A percentile compares a stretch with the other conserved stretches of the same genome.
Evolutionary conservation across 352 stramenopile species (phyloP).

Genomic region (Pythium guiyangense): DNA sequence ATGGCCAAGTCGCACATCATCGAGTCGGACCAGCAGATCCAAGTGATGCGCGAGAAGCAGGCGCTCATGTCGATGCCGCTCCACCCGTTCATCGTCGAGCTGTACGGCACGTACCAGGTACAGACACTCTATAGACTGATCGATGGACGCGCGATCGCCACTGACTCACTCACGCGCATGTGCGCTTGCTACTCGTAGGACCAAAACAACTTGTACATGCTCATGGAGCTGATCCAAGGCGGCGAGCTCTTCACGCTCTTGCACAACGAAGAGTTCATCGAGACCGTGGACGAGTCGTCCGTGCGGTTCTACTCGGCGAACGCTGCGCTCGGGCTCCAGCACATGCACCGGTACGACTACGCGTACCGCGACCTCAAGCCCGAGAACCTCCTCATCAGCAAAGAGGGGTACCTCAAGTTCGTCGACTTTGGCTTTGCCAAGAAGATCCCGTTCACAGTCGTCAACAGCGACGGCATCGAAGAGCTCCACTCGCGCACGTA

Average conservation of each 20-base stretch:
- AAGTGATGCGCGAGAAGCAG: conserved; percentile 91
- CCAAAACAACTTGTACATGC: conserved; percentile 90
- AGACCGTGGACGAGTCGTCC: conserved; percentile 73
- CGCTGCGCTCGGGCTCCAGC: conserved; percentile 82
- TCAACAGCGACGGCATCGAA: conserved; percentile 62
- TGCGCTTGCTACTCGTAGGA: conserved; percentile 46
- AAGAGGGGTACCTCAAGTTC: conserved; percentile 90
- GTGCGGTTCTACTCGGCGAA: conserved; percentile 89
- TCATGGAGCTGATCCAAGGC: conserved; percentile 92
- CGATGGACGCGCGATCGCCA: too few species aligned
- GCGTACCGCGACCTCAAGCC: conserved; percentile 93
- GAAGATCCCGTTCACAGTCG: conserved; percentile 80
- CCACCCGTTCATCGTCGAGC: conserved; percentile 90
- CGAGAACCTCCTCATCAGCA: conserved; percentile 91
- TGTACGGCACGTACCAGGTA: conserved; percentile 87
- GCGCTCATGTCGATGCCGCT: conserved; percentile 86
- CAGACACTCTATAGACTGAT: too few species aligned
- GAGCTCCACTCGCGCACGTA: conserved; percentile 86
- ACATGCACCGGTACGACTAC: conserved; percentile 91
- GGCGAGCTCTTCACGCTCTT: conserved; percentile 92
- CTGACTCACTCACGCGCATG: conserved; percentile 1
- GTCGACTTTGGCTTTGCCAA: conserved; percentile 94
- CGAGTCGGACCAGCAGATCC: conserved; percentile 89
- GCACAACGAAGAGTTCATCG: conserved; percentile 80
- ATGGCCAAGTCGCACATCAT: conserved; percentile 93